phyloP scores from a whole-genome alignment of 306 rosid species.

The Oemleria cerasiformis region DNA sequence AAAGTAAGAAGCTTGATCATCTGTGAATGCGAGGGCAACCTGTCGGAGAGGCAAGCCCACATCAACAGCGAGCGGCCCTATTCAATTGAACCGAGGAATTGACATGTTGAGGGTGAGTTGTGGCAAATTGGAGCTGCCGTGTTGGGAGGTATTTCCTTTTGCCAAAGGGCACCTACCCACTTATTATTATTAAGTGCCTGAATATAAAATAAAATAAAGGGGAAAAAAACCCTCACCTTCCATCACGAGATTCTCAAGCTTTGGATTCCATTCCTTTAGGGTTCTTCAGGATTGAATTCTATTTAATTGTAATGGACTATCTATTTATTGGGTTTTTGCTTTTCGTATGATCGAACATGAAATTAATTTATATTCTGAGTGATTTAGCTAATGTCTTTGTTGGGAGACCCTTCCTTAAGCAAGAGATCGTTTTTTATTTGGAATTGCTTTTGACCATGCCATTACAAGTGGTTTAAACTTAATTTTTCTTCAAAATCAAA shows the following conservation, averaged over 20 bases:
- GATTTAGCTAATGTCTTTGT: neutral
- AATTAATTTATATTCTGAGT: too few species aligned
- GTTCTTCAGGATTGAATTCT: too few species aligned
- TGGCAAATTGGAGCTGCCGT: slow-evolving; percentile 2
- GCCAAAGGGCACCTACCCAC: slow-evolving; percentile 16
- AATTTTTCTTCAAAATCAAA: slow-evolving; percentile 18
- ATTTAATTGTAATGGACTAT: too few species aligned
- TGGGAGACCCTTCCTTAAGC: neutral
- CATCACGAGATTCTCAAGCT: slow-evolving; percentile 4
- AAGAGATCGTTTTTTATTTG: neutral
- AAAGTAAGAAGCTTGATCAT: neutral
- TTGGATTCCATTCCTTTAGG: slow-evolving; percentile 4
- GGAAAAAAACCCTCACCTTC: too few species aligned
- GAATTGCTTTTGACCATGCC: neutral
- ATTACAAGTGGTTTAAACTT: slow-evolving; percentile 8
- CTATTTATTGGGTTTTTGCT: too few species aligned
- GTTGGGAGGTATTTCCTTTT: neutral
- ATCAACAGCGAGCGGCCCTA: neutral
- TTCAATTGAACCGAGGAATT: neutral
- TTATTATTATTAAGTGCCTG: neutral
- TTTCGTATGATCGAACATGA: too few species aligned
- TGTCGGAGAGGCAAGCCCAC: neutral
- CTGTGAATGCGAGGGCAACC: neutral
- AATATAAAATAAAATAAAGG: neutral
- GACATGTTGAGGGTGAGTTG: neutral